phyloP scores from a whole-genome alignment of 148 eudicot genomes.

The Selenicereus undatus region DNA sequence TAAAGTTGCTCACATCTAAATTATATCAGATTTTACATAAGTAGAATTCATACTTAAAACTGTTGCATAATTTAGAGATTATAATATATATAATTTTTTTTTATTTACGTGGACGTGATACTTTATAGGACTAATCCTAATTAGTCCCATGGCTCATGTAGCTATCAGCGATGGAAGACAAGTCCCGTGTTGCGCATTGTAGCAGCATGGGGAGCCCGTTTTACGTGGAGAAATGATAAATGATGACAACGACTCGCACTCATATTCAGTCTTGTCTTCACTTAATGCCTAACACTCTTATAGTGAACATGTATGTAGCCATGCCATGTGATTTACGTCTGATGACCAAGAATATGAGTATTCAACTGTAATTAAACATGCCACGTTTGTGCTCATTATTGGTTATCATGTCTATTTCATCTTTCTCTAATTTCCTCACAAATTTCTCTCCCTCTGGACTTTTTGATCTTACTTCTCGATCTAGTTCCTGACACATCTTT shows the following conservation, averaged over 20 bases:
- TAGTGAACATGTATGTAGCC: not conserved
- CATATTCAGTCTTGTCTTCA: not conserved
- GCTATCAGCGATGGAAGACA: not conserved
- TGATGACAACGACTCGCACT: not conserved
- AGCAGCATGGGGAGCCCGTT: not conserved
- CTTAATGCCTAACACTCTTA: not conserved
- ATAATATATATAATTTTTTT: too few relatives aligned
- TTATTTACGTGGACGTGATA: too few relatives aligned
- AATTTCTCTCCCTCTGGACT: not conserved
- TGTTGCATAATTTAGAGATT: too few relatives aligned
- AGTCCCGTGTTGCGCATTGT: not conserved
- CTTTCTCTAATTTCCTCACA: not conserved
- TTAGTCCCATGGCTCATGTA: too few relatives aligned
- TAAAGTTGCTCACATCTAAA: too few relatives aligned
- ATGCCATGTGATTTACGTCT: not conserved
- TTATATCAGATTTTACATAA: too few relatives aligned
- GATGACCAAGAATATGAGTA: not conserved
- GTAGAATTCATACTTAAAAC: too few relatives aligned
- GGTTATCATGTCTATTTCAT: not conserved
- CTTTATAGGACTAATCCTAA: too few relatives aligned
- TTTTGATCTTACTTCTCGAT: not conserved
- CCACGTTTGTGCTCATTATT: not conserved
- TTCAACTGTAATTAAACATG: not conserved
- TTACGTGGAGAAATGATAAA: not conserved
- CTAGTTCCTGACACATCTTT: not conserved